phyloP scores from a whole-genome alignment of 768 basidiomycete genomes.

The Leccinum sublutescens region DNA sequence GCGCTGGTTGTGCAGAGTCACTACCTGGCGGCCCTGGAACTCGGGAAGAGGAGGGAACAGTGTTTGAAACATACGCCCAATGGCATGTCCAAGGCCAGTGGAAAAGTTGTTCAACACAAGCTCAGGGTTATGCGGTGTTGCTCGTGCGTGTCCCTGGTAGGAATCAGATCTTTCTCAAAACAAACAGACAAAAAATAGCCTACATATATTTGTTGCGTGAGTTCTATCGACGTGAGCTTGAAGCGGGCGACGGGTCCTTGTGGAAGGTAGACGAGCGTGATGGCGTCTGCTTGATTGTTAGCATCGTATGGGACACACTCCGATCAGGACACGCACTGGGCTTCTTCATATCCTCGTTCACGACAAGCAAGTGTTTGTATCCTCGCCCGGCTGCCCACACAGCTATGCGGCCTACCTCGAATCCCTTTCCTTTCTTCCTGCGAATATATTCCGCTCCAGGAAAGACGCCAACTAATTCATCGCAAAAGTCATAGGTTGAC shows the following conservation, averaged over 20 bases:
- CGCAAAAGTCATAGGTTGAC: conserved; percentile 87
- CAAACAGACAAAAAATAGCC: conserved; percentile 24
- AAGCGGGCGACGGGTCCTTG: conserved; percentile 94
- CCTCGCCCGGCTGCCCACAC: conserved; percentile 90
- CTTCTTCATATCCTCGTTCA: conserved; percentile 94
- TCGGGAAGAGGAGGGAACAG: conserved; percentile 94
- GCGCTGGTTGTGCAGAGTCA: conserved; percentile 94
- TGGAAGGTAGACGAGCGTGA: conserved; percentile 89
- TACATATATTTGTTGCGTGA: conserved; percentile 85
- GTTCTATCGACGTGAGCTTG: conserved; percentile 84
- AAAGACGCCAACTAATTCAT: conserved; percentile 85
- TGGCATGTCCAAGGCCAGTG: conserved; percentile 87
- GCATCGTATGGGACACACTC: background rate
- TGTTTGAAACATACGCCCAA: conserved; percentile 95
- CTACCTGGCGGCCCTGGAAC: conserved; percentile 95
- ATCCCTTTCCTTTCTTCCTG: conserved; percentile 85
- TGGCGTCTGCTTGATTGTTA: conserved; percentile 61
- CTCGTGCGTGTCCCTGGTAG: conserved; percentile 81
- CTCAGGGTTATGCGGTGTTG: conserved; percentile 92
- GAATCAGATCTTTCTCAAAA: conserved; percentile 7
- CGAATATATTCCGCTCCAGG: conserved; percentile 90
- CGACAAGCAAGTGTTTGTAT: conserved; percentile 86
- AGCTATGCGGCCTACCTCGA: conserved; percentile 87
- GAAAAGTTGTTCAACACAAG: conserved; percentile 93
- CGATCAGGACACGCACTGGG: conserved; percentile 63